phyloP scores from a whole-genome alignment of 176 grass and related monocot genomes.

The Neostapfia colusana region DNA sequence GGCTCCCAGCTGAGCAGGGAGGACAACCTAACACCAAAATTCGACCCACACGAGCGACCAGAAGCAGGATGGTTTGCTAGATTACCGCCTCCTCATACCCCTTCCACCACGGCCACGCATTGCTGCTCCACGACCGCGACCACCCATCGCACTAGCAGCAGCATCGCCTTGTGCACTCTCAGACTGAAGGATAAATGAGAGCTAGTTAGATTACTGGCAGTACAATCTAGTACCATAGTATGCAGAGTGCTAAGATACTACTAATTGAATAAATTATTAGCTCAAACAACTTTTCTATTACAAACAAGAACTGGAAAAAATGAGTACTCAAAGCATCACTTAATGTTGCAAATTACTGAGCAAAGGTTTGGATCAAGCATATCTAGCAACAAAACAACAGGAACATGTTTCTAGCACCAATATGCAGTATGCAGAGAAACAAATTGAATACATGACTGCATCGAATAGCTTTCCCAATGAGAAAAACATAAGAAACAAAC shows the following conservation, averaged over 20 bases:
- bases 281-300: not conserved
- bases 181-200: constrained; percentile 43
- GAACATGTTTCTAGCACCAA: not conserved
- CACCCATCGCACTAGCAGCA: constrained; percentile 80
- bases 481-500: not conserved
- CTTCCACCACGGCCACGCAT: constrained; percentile 85
- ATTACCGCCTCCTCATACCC: constrained; percentile 85
- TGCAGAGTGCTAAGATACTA: not conserved
- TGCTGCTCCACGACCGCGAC: constrained; percentile 59
- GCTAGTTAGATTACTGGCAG: not conserved
- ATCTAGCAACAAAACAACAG: not conserved
- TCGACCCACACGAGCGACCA: not conserved
- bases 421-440: not conserved
- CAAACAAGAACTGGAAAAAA: no score
- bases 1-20: not conserved
- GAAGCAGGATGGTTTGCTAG: not conserved
- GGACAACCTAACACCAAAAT: not conserved
- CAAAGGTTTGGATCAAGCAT: not conserved
- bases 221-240: constrained; percentile 32
- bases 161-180: constrained; percentile 96
- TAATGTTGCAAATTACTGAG: not conserved
- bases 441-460: not conserved
- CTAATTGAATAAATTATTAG: not conserved
- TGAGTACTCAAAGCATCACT: no score
- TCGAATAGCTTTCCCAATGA: not conserved